phyloP scores from a whole-genome alignment of 345 rosid genomes.

The Moricandia moricandioides region DNA sequence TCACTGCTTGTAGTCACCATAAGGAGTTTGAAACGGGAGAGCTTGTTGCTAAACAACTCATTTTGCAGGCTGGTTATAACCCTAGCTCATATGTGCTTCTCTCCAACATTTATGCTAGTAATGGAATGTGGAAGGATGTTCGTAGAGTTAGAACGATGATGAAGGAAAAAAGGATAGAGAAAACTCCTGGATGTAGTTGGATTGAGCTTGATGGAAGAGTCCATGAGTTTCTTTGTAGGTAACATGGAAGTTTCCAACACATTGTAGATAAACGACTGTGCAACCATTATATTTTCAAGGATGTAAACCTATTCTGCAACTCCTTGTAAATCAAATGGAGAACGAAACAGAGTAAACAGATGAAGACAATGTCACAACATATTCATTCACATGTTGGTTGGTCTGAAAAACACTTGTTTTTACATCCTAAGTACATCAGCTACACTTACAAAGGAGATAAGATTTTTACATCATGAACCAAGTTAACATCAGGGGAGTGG shows the following conservation, averaged over 20 bases:
- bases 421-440: slow-evolving; percentile 34
- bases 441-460: slow-evolving; percentile 29
- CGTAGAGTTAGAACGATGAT: slow-evolving; percentile 47
- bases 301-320: neutral
- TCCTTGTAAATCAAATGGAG: slow-evolving; percentile 6
- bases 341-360: neutral
- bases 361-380: slow-evolving; percentile 18
- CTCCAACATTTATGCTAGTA: slow-evolving; percentile 52
- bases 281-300: neutral
- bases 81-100: slow-evolving; percentile 50
- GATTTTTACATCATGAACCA: slow-evolving; percentile 6
- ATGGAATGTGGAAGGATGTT: slow-evolving; percentile 54
- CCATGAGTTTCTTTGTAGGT: slow-evolving; percentile 50
- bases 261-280: slow-evolving; percentile 27
- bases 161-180: slow-evolving; percentile 50
- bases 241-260: slow-evolving; percentile 26
- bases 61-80: slow-evolving; percentile 38
- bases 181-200: slow-evolving; percentile 61
- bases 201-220: slow-evolving; percentile 51
- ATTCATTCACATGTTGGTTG: slow-evolving; percentile 13
- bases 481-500: slow-evolving; percentile 9
- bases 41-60: slow-evolving; percentile 42
- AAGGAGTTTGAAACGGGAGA: slow-evolving; percentile 49
- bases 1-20: slow-evolving; percentile 52
- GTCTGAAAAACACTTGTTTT: slow-evolving; percentile 17